Percentiles rank a stretch among this genome's conserved stretches.
Evolutionary conservation across 139 green algal genomes (phyloP).

Genomic region (Picochlorum sp.): DNA sequence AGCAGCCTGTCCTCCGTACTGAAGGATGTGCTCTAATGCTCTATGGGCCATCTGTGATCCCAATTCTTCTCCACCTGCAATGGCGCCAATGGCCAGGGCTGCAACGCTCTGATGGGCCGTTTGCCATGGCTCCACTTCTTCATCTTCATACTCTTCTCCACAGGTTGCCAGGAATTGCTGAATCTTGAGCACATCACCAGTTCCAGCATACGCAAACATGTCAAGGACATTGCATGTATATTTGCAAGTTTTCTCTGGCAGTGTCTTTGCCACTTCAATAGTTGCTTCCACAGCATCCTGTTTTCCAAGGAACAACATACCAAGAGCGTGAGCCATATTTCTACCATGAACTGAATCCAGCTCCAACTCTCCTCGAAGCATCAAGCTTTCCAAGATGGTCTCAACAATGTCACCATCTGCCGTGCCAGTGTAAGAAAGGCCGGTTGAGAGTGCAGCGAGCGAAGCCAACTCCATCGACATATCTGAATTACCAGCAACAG

Average conservation of each 20-base stretch:
- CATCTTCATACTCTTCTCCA: constrained; percentile 77
- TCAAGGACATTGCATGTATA: constrained; percentile 72
- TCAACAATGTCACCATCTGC: constrained; percentile 69
- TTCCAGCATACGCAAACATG: constrained; percentile 86
- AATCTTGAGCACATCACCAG: constrained; percentile 92
- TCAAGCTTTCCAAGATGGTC: constrained; percentile 78
- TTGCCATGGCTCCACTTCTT: constrained; percentile 41
- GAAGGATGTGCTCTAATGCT: constrained; percentile 89
- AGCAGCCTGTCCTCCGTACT: constrained; percentile 62
- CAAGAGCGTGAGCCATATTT: constrained; percentile 78
- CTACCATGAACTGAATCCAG: constrained; percentile 64
- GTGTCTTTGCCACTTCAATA: constrained; percentile 83
- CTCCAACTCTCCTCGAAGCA: constrained; percentile 74
- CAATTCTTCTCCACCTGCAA: constrained; percentile 93
- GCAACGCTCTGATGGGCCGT: constrained; percentile 72
- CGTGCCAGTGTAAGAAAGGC: constrained; percentile 79
- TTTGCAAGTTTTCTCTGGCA: constrained; percentile 69
- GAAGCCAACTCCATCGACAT: constrained; percentile 57
- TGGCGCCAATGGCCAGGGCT: constrained; percentile 82
- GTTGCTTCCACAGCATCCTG: constrained; percentile 86
- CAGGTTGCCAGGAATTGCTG: constrained; percentile 83
- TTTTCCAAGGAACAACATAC: constrained; percentile 89
- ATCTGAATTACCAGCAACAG: constrained; percentile 65
- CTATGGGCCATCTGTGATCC: constrained; percentile 78
- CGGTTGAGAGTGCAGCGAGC: constrained; percentile 80